Conservation (phyloP, 148 eudicot species). For the Fallopia convolvulus region DNA sequence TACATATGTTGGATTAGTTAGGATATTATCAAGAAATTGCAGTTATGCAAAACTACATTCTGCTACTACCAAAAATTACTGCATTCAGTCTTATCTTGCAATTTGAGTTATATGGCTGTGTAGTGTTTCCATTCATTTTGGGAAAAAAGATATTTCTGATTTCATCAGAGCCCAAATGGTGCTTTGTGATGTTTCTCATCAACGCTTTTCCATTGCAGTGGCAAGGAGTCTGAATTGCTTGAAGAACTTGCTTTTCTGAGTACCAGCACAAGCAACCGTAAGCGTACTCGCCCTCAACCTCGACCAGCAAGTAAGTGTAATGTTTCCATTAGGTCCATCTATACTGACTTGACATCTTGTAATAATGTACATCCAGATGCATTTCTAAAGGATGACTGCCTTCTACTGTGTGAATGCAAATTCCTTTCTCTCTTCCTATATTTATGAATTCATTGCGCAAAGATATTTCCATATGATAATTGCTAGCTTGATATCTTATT, state of each 20-base stretch:
- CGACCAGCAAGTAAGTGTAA: conserved; percentile 50
- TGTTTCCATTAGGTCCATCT: neutral
- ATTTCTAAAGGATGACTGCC: neutral
- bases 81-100: neutral
- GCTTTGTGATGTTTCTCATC: neutral
- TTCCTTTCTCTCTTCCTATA: neutral
- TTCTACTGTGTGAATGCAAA: neutral
- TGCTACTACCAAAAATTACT: no score
- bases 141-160: neutral
- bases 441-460: neutral
- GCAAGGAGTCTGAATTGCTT: conserved; percentile 73
- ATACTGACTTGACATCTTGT: neutral
- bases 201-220: conserved; percentile 30
- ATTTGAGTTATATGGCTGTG: neutral
- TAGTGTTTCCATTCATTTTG: neutral
- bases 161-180: neutral
- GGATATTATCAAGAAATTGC: neutral
- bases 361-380: neutral
- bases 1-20: neutral
- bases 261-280: conserved; percentile 38
- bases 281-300: conserved; percentile 50
- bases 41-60: neutral
- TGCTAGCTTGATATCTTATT: neutral
- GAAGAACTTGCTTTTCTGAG: conserved; percentile 73
- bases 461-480: neutral